Evolutionary conservation across 306 rosid species (phyloP).

Genomic region (Begonia peltatifolia): DNA sequence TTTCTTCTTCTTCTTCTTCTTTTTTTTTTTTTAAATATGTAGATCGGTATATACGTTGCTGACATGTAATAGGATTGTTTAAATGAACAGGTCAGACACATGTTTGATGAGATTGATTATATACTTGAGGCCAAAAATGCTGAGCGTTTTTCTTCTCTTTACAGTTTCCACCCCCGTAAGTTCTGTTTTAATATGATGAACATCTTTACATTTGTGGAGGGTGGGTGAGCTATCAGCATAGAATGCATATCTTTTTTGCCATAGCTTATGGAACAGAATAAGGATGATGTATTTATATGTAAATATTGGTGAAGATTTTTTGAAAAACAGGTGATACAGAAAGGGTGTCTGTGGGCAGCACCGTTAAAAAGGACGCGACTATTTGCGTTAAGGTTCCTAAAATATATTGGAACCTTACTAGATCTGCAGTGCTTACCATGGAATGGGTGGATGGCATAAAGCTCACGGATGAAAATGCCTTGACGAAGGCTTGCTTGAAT

Average conservation of each 20-base stretch:
- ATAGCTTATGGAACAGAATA: too few species aligned
- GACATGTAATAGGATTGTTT: slow-evolving; percentile 9
- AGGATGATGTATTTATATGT: too few species aligned
- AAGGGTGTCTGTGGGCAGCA: slow-evolving; percentile 20
- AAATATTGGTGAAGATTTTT: background rate
- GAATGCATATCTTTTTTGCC: too few species aligned
- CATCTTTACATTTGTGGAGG: too few species aligned
- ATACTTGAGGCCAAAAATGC: slow-evolving; percentile 83
- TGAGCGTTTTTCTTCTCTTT: slow-evolving; percentile 77
- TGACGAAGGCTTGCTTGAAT: slow-evolving; percentile 56
- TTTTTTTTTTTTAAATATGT: too few species aligned
- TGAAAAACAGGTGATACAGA: slow-evolving; percentile 22
- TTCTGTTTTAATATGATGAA: slow-evolving; percentile 1
- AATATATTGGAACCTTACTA: slow-evolving; percentile 74
- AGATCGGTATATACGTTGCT: background rate
- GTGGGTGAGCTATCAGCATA: too few species aligned
- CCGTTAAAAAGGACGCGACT: slow-evolving; percentile 12
- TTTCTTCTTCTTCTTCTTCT: too few species aligned
- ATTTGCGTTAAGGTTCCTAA: slow-evolving; percentile 67
- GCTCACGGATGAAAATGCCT: slow-evolving; percentile 67
- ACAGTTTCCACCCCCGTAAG: slow-evolving; percentile 52
- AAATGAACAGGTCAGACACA: slow-evolving; percentile 83
- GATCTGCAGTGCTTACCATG: slow-evolving; percentile 78
- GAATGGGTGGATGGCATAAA: slow-evolving; percentile 96
- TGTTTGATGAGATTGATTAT: slow-evolving; percentile 97